These are phyloP conservation scores for Rhizophagus sp. DNA, from an alignment of 192 early-diverging fungal species.

Conservation along the genomic window DNA sequence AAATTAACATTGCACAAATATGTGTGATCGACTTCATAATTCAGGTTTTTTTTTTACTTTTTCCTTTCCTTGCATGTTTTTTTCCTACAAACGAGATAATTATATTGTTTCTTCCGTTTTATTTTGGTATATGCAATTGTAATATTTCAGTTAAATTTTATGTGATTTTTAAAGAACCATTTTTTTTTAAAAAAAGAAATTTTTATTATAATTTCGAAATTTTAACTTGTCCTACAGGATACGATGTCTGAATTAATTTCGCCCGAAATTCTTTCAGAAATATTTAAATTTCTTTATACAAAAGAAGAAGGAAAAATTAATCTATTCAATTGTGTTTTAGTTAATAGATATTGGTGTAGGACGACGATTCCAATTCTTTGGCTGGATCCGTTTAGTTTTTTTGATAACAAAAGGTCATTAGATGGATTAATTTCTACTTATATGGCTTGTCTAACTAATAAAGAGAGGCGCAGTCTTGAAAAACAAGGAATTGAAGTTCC, in stretches of 20 bases:
- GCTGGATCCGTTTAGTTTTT: not conserved
- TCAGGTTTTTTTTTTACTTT: too few species aligned
- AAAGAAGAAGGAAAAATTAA: not conserved
- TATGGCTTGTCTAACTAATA: not conserved
- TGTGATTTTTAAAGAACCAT: too few species aligned
- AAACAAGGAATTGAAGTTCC: not conserved
- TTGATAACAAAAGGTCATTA: not conserved
- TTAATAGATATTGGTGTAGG: conserved; percentile 1
- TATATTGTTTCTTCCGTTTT: too few species aligned
- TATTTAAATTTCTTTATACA: not conserved
- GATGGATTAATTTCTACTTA: not conserved
- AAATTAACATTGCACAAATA: not conserved
- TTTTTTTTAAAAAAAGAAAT: not conserved
- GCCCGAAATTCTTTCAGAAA: not conserved
- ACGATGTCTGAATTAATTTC: not conserved
- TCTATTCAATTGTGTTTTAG: not conserved
- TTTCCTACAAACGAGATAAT: too few species aligned
- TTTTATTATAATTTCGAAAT: not conserved
- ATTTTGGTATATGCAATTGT: too few species aligned
- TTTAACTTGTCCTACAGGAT: not conserved
- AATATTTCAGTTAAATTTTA: too few species aligned
- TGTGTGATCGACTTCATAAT: not conserved
- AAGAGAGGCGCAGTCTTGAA: not conserved
- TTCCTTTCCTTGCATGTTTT: too few species aligned
- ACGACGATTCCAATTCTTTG: not conserved